Evolutionary conservation across 2,329 filamentous ascomycete genomes (phyloP).

Genomic region (Ophiocordyceps camponoti-floridani): DNA sequence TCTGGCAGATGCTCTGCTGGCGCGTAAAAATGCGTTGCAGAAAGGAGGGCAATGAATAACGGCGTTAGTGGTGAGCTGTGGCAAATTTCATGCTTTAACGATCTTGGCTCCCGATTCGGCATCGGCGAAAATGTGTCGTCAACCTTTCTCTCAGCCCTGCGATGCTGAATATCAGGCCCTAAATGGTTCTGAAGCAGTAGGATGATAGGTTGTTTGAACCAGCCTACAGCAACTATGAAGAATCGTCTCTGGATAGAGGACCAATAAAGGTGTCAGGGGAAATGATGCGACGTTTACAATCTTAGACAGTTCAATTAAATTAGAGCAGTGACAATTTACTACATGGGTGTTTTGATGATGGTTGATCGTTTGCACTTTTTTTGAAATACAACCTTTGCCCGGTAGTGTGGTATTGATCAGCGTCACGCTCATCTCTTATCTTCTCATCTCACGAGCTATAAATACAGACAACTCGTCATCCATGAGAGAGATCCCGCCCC

Average conservation of each 20-base stretch:
- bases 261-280: neutral
- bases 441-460: too few relatives aligned
- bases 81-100: too few relatives aligned
- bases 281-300: neutral
- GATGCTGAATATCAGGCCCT: neutral
- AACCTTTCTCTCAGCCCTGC: neutral
- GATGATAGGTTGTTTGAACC: neutral
- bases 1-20: constrained; percentile 60
- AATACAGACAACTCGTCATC: too few relatives aligned
- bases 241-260: neutral
- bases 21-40: constrained; percentile 61
- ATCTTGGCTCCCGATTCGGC: too few relatives aligned
- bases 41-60: constrained; percentile 41
- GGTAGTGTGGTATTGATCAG: too few relatives aligned
- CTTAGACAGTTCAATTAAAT: neutral
- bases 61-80: too few relatives aligned
- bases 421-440: too few relatives aligned
- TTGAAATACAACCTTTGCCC: too few relatives aligned
- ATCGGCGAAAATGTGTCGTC: neutral
- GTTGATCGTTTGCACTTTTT: neutral
- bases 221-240: too few relatives aligned
- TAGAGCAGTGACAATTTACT: neutral
- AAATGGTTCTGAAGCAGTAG: neutral
- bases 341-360: neutral
- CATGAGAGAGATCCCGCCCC: constrained; percentile 7